Percentiles rank a stretch among this genome's conserved stretches.
phyloP scores from a whole-genome alignment of 176 grass and related monocot species.

The Carex pumila region DNA sequence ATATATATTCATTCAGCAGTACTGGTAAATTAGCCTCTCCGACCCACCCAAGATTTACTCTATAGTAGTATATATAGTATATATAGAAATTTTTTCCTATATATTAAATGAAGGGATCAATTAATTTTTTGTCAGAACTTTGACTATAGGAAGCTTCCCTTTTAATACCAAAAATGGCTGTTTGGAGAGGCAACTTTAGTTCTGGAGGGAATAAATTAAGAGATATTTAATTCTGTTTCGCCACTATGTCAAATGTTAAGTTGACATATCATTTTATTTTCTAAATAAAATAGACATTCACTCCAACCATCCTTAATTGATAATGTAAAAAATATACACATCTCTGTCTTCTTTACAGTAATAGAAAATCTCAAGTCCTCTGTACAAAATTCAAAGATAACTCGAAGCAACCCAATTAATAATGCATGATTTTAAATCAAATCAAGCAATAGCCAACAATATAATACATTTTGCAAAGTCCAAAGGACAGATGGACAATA shows the following conservation, averaged over 20 bases:
- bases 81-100: not conserved
- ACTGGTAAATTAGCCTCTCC: not conserved
- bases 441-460: not conserved
- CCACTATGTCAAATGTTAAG: too few species aligned
- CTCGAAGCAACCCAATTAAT: not conserved
- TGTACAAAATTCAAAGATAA: not conserved
- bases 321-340: not conserved
- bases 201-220: not conserved
- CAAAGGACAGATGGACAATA: not conserved
- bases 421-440: not conserved
- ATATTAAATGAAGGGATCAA: not conserved
- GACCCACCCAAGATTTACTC: not conserved
- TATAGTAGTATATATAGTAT: not conserved
- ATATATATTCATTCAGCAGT: not conserved
- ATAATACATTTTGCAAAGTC: not conserved
- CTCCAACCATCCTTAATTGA: not conserved
- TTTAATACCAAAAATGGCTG: not conserved
- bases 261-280: not conserved
- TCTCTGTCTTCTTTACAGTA: not conserved
- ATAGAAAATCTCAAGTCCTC: not conserved
- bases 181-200: not conserved
- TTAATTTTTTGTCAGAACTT: not conserved
- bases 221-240: not conserved
- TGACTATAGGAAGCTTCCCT: not conserved
- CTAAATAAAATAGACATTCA: not conserved